Percentiles rank a stretch among this genome's conserved stretches.
phyloP scores from a whole-genome alignment of 345 rosid species.

The Syzygium aromaticum region DNA sequence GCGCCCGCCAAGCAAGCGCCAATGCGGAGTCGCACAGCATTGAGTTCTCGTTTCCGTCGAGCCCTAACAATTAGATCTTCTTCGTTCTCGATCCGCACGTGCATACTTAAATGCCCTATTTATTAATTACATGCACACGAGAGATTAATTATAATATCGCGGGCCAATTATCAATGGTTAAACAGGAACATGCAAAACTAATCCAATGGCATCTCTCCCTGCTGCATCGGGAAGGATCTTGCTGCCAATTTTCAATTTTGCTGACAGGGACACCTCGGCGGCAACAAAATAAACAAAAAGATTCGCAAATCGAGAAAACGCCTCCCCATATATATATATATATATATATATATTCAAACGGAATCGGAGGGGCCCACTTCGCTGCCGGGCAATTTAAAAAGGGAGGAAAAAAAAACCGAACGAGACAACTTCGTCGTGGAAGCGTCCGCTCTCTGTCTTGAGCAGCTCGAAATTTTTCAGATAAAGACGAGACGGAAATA shows the following conservation, averaged over 20 bases:
- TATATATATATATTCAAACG: not conserved
- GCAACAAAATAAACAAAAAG: not conserved
- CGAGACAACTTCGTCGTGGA: not conserved
- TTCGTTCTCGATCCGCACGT: not conserved
- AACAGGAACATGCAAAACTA: not conserved
- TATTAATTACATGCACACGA: not conserved
- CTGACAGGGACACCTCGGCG: not conserved
- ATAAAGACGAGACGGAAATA: not conserved
- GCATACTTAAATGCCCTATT: not conserved
- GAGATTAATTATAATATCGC: not conserved
- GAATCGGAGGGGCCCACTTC: not conserved
- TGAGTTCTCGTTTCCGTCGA: not conserved
- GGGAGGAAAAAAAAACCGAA: not conserved
- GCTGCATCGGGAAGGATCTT: not conserved
- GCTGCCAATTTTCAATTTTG: not conserved
- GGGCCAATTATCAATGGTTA: not conserved
- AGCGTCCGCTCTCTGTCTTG: not conserved
- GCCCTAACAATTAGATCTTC: not conserved
- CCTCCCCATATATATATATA: too few relatives aligned
- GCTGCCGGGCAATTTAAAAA: not conserved
- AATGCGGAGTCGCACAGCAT: not conserved
- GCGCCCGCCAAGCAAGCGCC: not conserved
- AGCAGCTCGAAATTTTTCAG: not conserved
- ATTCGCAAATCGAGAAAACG: not conserved
- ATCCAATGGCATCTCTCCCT: not conserved